Base-by-base conservation (phyloP, 495 filamentous ascomycete genomes). In the Neurospora sp. region DNA sequence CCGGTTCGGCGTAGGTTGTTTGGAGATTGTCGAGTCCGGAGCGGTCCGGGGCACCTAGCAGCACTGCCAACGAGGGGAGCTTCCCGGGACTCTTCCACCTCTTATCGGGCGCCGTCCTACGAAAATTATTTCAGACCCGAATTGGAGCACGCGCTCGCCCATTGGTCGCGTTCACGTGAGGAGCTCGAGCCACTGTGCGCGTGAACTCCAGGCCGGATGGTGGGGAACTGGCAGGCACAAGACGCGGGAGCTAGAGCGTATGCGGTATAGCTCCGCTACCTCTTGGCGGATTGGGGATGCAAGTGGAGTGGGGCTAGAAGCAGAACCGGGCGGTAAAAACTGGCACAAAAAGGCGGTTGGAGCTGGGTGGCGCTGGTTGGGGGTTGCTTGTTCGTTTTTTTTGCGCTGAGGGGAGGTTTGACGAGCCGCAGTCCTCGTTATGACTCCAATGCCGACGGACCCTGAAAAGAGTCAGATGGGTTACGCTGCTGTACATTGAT, bases 81-180 rank as follows among this genome's bases (percentile, higher is more conserved):
- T 34, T 66, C 54, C 54, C 54, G 54, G 54, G 54, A 34, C 71
- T 13, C 71, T 37, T 43, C 70, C 38, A 69, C 62, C 48, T 73
- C 62, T 70, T n/a, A 31, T 45, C 70, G 21, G 38, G 40, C 69
- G 74, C 73, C 39, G 37, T 69, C 73, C 36, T 37, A 71, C 72
- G 71, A 78, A 78, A 78, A 78, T 66, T 62, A 74, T 78, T 78
- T 78, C 76, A 39, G 66, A n/a, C 13, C 43, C 38, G 34, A 69
- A 70, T 71, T 71, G 54, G 66, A 37, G 66, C 43, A 74, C 71
- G 71, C 70, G 73, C 39, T 66, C 54, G 54, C 28, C 54, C 54
- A 66, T 66, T 66, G 70, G 24, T n/a, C 54, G 54, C 2, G 21
- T 74, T 79, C 77, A 79, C 77, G 77, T 79, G 77, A 79, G 75